Conservation (phyloP, 2,329 filamentous ascomycete species). For the Botrytis tulipae region DNA sequence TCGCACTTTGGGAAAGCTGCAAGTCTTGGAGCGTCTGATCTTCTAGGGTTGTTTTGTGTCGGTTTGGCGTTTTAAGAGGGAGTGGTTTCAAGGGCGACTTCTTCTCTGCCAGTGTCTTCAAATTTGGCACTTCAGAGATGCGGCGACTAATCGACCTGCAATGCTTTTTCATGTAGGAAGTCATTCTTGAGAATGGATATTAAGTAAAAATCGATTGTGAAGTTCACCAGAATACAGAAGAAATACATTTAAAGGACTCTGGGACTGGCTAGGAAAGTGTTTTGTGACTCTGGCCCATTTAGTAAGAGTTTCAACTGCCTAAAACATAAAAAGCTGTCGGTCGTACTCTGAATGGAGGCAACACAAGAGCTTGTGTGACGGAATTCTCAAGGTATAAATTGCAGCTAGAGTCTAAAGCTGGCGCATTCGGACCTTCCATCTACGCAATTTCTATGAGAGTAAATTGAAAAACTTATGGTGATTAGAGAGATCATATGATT, state of each 20-base stretch:
- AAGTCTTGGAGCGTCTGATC: background rate
- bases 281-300: background rate
- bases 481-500: fast-evolving
- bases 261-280: background rate
- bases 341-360: background rate
- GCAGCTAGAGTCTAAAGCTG: background rate
- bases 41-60: background rate
- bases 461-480: background rate
- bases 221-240: background rate
- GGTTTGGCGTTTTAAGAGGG: background rate
- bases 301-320: background rate
- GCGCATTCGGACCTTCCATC: constrained; percentile 1
- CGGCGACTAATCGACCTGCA: background rate
- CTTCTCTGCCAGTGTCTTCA: background rate
- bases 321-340: background rate
- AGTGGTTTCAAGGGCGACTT: background rate
- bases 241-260: background rate
- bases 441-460: too few relatives aligned
- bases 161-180: background rate
- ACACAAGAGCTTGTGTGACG: background rate
- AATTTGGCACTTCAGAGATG: background rate
- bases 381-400: background rate
- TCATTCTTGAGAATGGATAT: background rate
- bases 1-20: too few relatives aligned
- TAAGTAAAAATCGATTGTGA: background rate